These are phyloP conservation scores for Herpetomonas samuelpessoai DNA, from an alignment of 208 protist species.

Conservation along the genomic window DNA sequence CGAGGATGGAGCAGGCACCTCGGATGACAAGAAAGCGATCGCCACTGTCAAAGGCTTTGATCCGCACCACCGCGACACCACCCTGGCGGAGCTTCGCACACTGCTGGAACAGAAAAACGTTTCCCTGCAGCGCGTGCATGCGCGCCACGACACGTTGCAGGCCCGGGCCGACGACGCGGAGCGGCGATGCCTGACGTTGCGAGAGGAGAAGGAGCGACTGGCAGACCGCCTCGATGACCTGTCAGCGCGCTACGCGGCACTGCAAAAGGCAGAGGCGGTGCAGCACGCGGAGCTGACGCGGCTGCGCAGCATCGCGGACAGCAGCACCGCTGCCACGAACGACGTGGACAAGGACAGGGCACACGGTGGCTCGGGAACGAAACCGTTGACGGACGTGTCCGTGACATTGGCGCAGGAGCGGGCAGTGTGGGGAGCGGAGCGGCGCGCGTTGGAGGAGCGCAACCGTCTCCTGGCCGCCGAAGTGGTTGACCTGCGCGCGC, in stretches of 20 bases:
- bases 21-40: neutral
- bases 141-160: slow-evolving; percentile 5
- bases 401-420: slow-evolving; percentile 7
- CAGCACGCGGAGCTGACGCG: neutral
- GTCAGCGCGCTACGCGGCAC: no score
- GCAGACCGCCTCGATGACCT: slow-evolving; percentile 1
- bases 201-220: slow-evolving; percentile 1
- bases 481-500: slow-evolving; percentile 5
- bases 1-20: neutral
- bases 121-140: neutral
- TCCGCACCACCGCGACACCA: neutral
- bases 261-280: neutral
- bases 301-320: neutral
- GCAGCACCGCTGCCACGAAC: no score
- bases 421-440: slow-evolving; percentile 3
- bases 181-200: neutral
- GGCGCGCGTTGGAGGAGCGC: neutral
- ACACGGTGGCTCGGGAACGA: no score
- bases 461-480: slow-evolving; percentile 9
- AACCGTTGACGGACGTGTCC: no score
- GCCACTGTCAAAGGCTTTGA: neutral
- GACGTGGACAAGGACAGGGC: no score
- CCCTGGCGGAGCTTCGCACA: neutral
- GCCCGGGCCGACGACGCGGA: neutral
- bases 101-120: neutral